Base-by-base conservation (phyloP, 352 stramenopile genomes). In the Aphanomyces stellatus region DNA sequence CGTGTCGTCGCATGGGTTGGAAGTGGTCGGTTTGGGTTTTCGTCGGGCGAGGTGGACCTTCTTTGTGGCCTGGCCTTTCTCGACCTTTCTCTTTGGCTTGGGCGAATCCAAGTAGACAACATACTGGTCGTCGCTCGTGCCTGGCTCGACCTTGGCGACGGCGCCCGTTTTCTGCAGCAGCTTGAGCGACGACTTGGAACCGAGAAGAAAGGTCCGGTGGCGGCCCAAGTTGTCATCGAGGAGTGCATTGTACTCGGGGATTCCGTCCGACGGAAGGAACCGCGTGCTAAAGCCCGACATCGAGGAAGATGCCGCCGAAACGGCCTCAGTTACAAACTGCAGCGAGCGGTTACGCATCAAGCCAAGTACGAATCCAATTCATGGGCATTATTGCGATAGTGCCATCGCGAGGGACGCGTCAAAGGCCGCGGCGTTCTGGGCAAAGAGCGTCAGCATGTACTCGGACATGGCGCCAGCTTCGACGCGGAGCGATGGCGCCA, bases 181-280 rank as follows among this genome's bases (percentile, higher is more conserved):
- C 64, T 73, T 64, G 4, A 91, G 66, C 8, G 80, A 78, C 17
- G 79, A 71, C 4, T 73, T 76, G 56, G 87, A 89, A 40, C 80
- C 82, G 0, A 91, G 75, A 15, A 91, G 60, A 17, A 81, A 89
- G 65, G 86, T 80, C 33, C 80, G 80, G 24, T 78, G 79, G 53
- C 87, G 85, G 27, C 81, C 79, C 8, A 91, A 40, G 43, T 87
- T 70, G 24, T 41, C 59, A 64, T 91, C 80, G 35, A 91, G 70
- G 34, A 91, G 62, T 30, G 82, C 82, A 51, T 91, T 91, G 60
- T 89, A 91, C 51, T 72, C 74, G 8, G 82, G 80, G 57, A 91
- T 91, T 17, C 78, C 75, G 68, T 88, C 82, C 1, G 73, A 81
- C 33, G 80, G 51, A 37, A 89, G 66, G 71, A 89, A 88, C 15